Evolutionary conservation across 371 early-diverging fungal species (phyloP).

Genomic region (Rhizopus arrhizus): DNA sequence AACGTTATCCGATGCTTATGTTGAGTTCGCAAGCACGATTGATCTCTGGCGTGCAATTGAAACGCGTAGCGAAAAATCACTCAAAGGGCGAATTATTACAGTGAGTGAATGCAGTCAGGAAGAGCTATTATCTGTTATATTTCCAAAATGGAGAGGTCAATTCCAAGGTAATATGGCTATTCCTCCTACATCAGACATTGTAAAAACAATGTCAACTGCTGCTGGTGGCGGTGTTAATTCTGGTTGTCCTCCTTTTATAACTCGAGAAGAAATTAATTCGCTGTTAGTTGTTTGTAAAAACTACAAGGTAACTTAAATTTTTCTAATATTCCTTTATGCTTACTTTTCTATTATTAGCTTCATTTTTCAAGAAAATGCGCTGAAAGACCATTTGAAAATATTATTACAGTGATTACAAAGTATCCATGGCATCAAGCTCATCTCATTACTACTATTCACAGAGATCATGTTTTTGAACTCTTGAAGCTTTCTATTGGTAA

Average conservation of each 20-base stretch:
- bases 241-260: conserved; percentile 63
- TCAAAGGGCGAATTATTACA: conserved; percentile 69
- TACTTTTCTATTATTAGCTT: conserved; percentile 34
- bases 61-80: conserved; percentile 53
- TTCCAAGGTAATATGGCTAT: conserved; percentile 52
- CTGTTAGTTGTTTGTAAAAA: conserved; percentile 72
- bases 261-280: conserved; percentile 74
- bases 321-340: neutral
- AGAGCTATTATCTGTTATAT: conserved; percentile 65
- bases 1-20: conserved; percentile 66
- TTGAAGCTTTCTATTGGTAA: conserved; percentile 58
- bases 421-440: conserved; percentile 76
- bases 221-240: conserved; percentile 39
- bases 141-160: conserved; percentile 70
- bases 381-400: conserved; percentile 80
- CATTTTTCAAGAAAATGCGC: conserved; percentile 81
- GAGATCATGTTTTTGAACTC: conserved; percentile 81
- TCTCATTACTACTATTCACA: conserved; percentile 65
- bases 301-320: conserved; percentile 58
- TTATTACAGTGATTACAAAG: conserved; percentile 71
- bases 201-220: conserved; percentile 49
- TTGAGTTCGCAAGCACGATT: conserved; percentile 57
- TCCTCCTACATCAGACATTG: conserved; percentile 37
- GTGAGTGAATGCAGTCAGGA: conserved; percentile 66
- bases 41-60: conserved; percentile 55